phyloP scores from a whole-genome alignment of 768 basidiomycete species.

The Tylopilus subfusipes region DNA sequence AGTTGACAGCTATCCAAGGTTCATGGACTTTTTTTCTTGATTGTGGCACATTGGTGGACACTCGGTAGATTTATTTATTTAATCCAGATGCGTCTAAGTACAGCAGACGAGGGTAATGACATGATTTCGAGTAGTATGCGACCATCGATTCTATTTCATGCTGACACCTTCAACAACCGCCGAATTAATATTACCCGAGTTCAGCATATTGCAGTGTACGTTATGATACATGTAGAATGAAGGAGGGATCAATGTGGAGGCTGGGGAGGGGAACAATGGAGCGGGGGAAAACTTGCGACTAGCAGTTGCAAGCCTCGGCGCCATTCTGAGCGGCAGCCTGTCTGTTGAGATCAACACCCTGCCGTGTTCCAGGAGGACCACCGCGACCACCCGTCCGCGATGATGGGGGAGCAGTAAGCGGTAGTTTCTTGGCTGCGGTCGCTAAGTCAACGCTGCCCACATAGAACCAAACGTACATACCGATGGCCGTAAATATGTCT shows the following conservation, averaged over 20 bases:
- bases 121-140: not conserved
- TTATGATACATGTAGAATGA: conserved; percentile 28
- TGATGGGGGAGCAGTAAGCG: conserved; percentile 69
- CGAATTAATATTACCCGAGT: conserved; percentile 26
- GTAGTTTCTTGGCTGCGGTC: conserved; percentile 77
- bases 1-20: no score
- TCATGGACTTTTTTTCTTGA: not conserved
- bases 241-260: conserved; percentile 12
- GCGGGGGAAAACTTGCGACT: conserved; percentile 17
- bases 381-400: conserved; percentile 54
- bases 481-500: conserved; percentile 84
- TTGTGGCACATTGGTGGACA: not conserved
- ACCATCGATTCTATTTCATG: conserved; percentile 3
- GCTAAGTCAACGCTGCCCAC: not conserved
- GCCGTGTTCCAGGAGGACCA: conserved; percentile 50
- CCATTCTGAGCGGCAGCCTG: conserved; percentile 47
- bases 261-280: not conserved
- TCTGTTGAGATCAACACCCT: conserved; percentile 81
- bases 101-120: not conserved
- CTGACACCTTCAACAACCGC: conserved; percentile 3
- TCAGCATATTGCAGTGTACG: conserved; percentile 26
- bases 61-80: not conserved
- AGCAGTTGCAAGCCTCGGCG: conserved; percentile 78
- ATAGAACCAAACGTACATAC: conserved; percentile 40
- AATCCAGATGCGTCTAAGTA: not conserved